Percentiles rank a stretch among this genome's conserved stretches.
phyloP scores from a whole-genome alignment of 2,329 filamentous ascomycete species.

The Coniella vitis region DNA sequence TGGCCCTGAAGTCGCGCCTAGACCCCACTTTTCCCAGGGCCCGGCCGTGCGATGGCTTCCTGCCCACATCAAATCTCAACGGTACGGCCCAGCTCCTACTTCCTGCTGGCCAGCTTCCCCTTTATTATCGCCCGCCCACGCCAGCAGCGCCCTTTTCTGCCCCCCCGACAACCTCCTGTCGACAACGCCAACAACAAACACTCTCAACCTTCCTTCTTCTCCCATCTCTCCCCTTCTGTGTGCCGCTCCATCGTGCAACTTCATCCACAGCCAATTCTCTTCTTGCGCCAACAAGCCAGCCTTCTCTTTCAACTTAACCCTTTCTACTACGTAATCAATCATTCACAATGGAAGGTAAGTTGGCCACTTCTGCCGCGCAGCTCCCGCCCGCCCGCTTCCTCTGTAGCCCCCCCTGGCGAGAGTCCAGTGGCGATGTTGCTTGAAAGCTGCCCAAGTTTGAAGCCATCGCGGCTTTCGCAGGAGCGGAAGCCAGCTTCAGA shows the following conservation, averaged over 20 bases:
- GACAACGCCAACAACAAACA: conserved; percentile 10
- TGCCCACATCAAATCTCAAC: conserved; percentile 17
- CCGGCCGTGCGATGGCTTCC: conserved; percentile 17
- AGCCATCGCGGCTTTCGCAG: conserved; percentile 2
- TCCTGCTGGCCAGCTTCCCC: conserved; percentile 11
- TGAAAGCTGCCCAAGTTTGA: conserved; percentile 12
- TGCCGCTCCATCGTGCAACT: conserved; percentile 17
- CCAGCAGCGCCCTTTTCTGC: conserved; percentile 12
- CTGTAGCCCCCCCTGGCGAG: conserved; percentile 18
- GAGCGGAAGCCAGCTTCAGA: conserved; percentile 7
- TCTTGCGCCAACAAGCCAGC: conserved; percentile 23
- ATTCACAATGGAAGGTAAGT: conserved; percentile 51
- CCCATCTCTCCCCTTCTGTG: too few species aligned
- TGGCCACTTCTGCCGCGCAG: conserved; percentile 14
- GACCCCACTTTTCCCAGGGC: conserved; percentile 11
- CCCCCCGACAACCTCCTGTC: conserved; percentile 14
- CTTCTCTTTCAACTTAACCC: conserved; percentile 22
- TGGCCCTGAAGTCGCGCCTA: background rate
- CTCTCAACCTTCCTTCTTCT: conserved; percentile 11
- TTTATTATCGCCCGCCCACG: conserved; percentile 15
- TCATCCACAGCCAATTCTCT: conserved; percentile 17
- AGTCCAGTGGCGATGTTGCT: conserved; percentile 1
- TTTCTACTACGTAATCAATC: conserved; percentile 36
- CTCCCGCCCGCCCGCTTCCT: conserved; percentile 18
- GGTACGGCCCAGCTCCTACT: conserved; percentile 14